These are phyloP conservation scores for Nissolia schottii DNA, from an alignment of 306 rosid species.

Conservation along the genomic window DNA sequence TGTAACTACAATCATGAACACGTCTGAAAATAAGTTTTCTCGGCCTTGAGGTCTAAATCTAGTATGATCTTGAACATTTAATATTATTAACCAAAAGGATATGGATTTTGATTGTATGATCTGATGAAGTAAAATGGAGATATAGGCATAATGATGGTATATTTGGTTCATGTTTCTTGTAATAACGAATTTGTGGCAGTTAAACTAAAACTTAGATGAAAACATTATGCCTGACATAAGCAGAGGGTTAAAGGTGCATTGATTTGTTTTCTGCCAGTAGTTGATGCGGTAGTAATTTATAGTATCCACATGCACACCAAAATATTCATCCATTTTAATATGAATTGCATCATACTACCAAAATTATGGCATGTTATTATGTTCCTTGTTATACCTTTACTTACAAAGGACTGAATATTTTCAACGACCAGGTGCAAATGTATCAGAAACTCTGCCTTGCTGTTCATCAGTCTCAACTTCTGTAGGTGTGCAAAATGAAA, in stretches of 20 bases:
- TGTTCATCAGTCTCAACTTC: slow-evolving; percentile 36
- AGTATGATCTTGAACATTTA: background rate
- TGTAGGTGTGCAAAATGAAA: slow-evolving; percentile 35
- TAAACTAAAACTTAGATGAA: background rate
- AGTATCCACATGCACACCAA: background rate
- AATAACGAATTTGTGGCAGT: background rate
- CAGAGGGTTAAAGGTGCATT: background rate
- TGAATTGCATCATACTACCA: background rate
- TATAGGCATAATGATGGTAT: background rate
- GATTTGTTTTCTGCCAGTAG: background rate
- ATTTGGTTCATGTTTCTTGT: background rate
- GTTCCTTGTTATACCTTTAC: slow-evolving; percentile 32
- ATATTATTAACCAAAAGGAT: background rate
- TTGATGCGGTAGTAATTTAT: background rate
- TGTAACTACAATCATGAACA: background rate
- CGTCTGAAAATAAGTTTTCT: background rate
- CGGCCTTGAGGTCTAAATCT: background rate
- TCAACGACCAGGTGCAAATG: slow-evolving; percentile 44
- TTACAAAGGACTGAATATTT: slow-evolving; percentile 41
- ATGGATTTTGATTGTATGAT: background rate
- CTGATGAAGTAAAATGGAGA: background rate
- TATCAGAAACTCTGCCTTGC: slow-evolving; percentile 49
- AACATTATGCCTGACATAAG: background rate
- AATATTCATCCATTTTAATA: background rate
- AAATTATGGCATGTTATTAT: background rate